phyloP scores from a whole-genome alignment of 2,329 filamentous ascomycete genomes.

The Paracamarosporium sp. region DNA sequence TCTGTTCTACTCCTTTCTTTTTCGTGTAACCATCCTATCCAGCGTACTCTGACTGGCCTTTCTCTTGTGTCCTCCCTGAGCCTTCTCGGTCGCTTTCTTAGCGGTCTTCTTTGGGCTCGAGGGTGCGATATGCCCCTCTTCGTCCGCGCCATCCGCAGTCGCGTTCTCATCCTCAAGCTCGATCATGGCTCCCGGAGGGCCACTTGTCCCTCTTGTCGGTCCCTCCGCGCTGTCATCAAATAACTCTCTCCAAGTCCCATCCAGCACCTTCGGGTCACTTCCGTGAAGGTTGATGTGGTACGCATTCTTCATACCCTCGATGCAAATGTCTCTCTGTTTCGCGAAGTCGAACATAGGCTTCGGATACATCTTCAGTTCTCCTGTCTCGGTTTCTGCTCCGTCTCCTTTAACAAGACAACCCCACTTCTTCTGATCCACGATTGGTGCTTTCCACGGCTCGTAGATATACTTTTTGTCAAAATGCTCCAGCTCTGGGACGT shows the following conservation, averaged over 20 bases:
- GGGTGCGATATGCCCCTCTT: slow-evolving; percentile 11
- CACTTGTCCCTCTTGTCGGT: slow-evolving; percentile 49
- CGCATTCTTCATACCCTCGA: slow-evolving; percentile 73
- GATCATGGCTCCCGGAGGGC: slow-evolving; percentile 49
- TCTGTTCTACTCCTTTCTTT: slow-evolving; percentile 33
- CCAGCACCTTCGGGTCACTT: slow-evolving; percentile 64
- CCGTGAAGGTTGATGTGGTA: slow-evolving; percentile 71
- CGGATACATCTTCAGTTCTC: slow-evolving; percentile 64
- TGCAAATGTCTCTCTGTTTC: slow-evolving; percentile 66
- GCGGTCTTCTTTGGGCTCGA: slow-evolving; percentile 41
- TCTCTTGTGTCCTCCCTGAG: slow-evolving; percentile 65
- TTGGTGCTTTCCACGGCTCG: slow-evolving; percentile 78
- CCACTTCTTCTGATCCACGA: slow-evolving; percentile 72
- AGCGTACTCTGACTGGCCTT: slow-evolving; percentile 59
- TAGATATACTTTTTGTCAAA: slow-evolving; percentile 76
- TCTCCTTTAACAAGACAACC: slow-evolving; percentile 65
- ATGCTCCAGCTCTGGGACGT: slow-evolving; percentile 69
- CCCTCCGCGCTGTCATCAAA: slow-evolving; percentile 57
- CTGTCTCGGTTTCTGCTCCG: slow-evolving; percentile 41
- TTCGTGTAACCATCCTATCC: slow-evolving; percentile 37
- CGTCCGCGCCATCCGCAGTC: slow-evolving; percentile 20
- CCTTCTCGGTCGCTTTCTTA: slow-evolving; percentile 63
- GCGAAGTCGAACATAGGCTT: slow-evolving; percentile 81
- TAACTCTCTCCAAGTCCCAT: slow-evolving; percentile 64
- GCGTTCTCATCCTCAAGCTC: slow-evolving; percentile 21